Evolutionary conservation across 2,329 filamentous ascomycete species (phyloP), one percentile per base, ranked within the genome.

Genomic region (Westerdykella ornata): DNA sequence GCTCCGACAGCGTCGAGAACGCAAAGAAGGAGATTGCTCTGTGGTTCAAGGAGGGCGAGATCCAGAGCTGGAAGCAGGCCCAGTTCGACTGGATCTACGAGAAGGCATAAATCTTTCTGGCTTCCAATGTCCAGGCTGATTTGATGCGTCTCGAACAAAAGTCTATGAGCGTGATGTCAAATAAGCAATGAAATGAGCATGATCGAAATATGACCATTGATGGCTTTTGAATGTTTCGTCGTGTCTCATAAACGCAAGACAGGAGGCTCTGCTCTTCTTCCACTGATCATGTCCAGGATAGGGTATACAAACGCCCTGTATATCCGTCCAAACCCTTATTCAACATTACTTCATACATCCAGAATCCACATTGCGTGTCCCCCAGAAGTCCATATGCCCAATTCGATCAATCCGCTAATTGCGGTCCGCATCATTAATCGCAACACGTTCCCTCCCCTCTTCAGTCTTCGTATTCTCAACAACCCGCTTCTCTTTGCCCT

Each of bases 21-120:
- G 92, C 92, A 74, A 81, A 97, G 85, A 96, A 97, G 86, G 92
- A 98, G 80, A 98, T 98, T 69, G 84, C 84, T 65, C 83, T 97
- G 69, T 98, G 92, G 92, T 98, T 98, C 85, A 82, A 85, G 74
- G 76, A 85, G 59, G 82, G 81, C 59, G 92, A 97, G 73, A 69
- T 95, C 66, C 73, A 88, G 73, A 77, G 68, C 74, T 97, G 85
- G 81, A 90, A 92, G 80, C 76, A 77, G 58, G 77, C 85, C 68
- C 79, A 86, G 75, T 80, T 85, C 74, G 81, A 85, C 78, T 97
- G 92, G 92, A 77, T 97, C 78, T 97, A 96, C 78, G 92, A 98
- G 85, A 90, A 94, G 79, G 44, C 53, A 37, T 59, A 59, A 39
- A 49, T 45, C n/a, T n/a, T 36, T 8, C 20, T 30, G 18, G 14